These are phyloP conservation scores for Polyporus tsugae DNA, from an alignment of 1,284 basidiomycete species.

Conservation along the genomic window DNA sequence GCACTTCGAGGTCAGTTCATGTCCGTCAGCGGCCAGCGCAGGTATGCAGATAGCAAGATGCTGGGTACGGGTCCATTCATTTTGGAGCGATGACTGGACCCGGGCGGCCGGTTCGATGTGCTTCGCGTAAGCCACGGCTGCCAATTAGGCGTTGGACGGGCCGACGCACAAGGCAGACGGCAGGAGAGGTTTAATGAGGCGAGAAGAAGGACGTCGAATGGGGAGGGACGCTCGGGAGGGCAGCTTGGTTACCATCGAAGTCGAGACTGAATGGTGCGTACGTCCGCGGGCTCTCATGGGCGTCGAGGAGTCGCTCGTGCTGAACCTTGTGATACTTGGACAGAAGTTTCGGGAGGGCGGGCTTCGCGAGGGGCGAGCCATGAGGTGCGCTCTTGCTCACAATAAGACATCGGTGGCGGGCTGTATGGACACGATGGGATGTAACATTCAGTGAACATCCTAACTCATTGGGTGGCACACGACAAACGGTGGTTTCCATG, in stretches of 20 bases:
- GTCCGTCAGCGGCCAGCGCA: constrained; percentile 2
- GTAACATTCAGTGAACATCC: background rate
- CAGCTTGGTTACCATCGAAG: constrained; percentile 12
- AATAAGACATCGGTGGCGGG: background rate
- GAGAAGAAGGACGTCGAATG: constrained; percentile 4
- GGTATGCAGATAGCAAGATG: background rate
- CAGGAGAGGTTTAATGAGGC: background rate
- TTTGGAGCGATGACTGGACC: constrained; percentile 5
- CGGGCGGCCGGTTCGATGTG: background rate
- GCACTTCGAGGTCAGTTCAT: constrained; percentile 14
- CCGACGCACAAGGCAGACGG: constrained; percentile 7
- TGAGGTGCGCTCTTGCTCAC: background rate
- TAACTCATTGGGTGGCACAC: background rate
- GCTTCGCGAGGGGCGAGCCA: background rate
- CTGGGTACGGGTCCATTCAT: background rate
- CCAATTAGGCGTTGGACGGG: constrained; percentile 14
- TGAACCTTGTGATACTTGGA: background rate
- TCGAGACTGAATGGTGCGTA: background rate
- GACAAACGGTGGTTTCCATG: background rate
- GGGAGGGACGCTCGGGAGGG: background rate
- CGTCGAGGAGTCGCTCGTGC: background rate
- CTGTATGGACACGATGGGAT: background rate
- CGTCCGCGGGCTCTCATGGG: constrained; percentile 10
- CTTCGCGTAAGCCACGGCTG: constrained; percentile 1
- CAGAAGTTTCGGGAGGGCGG: background rate